Evolutionary conservation across 192 early-diverging fungal genomes (phyloP).

Genomic region (Linnemannia elongata): DNA sequence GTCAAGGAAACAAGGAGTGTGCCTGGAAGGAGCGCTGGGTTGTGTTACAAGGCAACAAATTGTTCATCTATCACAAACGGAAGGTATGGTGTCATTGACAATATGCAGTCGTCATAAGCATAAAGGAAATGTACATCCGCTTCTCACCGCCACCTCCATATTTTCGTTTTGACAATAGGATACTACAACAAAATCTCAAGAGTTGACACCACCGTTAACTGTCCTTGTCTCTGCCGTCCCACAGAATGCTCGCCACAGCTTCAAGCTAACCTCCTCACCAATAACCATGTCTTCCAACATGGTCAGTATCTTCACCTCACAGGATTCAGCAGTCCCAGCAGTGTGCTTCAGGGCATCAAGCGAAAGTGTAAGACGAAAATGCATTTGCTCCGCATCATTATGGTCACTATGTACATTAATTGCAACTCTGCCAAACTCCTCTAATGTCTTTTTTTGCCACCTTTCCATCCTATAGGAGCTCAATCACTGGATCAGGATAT

Average conservation of each 20-base stretch:
- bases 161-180: conserved; percentile 21
- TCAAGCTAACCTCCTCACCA: conserved; percentile 8
- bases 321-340: conserved; percentile 18
- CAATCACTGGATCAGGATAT: conserved; percentile 43
- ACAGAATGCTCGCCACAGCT: conserved; percentile 17
- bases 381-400: neutral
- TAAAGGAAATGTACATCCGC: neutral
- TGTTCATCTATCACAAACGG: conserved; percentile 37
- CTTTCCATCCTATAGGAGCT: conserved; percentile 21
- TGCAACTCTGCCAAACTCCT: neutral
- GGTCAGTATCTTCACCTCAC: conserved; percentile 19
- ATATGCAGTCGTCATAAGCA: too few relatives aligned
- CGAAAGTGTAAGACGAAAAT: conserved; percentile 32
- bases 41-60: conserved; percentile 36
- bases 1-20: conserved; percentile 3
- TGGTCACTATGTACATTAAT: neutral
- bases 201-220: conserved; percentile 14
- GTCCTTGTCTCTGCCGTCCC: conserved; percentile 13
- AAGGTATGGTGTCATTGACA: conserved; percentile 22
- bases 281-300: conserved; percentile 24
- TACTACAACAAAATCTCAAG: conserved; percentile 26
- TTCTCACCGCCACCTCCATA: neutral
- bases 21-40: conserved; percentile 49
- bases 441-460: neutral
- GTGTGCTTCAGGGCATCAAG: conserved; percentile 41